Conservation (phyloP, 2,329 filamentous ascomycete species). For the Orbilia brochopaga region DNA sequence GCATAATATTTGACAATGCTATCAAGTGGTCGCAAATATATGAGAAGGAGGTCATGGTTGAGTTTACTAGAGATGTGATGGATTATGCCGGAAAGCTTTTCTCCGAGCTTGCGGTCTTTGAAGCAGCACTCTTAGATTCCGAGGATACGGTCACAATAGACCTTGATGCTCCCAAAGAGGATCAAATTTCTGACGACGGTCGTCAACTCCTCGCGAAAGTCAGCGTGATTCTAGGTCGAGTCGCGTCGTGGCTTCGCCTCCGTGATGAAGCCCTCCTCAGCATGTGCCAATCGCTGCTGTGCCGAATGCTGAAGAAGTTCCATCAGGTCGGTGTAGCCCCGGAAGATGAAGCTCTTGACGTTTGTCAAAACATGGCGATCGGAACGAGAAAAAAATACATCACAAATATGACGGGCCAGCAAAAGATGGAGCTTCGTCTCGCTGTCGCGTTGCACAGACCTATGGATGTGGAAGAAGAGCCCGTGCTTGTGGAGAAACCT, state of each 20-base stretch:
- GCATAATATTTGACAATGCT: conserved; percentile 79
- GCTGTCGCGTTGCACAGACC: conserved; percentile 59
- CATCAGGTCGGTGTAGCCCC: conserved; percentile 73
- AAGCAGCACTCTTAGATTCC: conserved; percentile 66
- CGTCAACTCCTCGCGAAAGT: conserved; percentile 57
- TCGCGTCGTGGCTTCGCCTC: conserved; percentile 71
- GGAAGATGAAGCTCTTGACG: conserved; percentile 63
- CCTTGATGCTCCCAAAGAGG: conserved; percentile 53
- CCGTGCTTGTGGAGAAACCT: conserved; percentile 53
- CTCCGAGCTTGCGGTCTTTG: conserved; percentile 81
- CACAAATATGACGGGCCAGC: conserved; percentile 81
- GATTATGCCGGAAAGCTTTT: conserved; percentile 87
- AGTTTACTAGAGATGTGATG: conserved; percentile 94
- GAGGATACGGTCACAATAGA: conserved; percentile 56
- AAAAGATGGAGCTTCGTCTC: conserved; percentile 80
- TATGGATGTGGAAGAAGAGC: conserved; percentile 60
- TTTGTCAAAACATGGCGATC: conserved; percentile 64
- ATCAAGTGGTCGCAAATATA: conserved; percentile 80
- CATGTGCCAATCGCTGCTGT: conserved; percentile 79
- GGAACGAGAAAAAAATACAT: conserved; percentile 64
- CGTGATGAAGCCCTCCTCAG: conserved; percentile 84
- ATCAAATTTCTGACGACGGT: conserved; percentile 55
- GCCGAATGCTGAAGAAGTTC: conserved; percentile 82
- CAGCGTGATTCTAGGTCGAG: conserved; percentile 60
- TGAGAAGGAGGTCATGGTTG: conserved; percentile 79